Conservation (phyloP, 768 basidiomycete genomes). For the Boletus reticuloceps region DNA sequence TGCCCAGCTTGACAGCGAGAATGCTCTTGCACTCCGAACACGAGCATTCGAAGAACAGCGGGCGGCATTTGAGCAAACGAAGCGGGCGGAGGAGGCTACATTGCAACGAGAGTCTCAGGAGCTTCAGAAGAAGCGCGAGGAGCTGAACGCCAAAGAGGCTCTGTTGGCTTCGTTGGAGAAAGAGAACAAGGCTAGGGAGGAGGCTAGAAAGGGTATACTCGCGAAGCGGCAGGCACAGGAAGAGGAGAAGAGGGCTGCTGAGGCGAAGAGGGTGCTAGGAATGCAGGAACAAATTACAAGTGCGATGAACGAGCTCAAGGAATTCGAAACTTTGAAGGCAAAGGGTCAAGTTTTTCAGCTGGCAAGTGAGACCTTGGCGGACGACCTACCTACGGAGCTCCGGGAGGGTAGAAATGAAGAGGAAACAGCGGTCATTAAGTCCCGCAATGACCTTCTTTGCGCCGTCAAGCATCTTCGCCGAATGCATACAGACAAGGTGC, state of each 20-base stretch:
- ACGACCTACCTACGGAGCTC: slow-evolving; percentile 17
- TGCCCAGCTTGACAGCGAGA: slow-evolving; percentile 17
- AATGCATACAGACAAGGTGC: slow-evolving; percentile 17
- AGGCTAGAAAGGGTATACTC: slow-evolving; percentile 14
- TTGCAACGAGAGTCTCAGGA: slow-evolving; percentile 21
- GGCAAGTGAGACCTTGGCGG: neutral
- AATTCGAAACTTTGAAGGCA: slow-evolving; percentile 6
- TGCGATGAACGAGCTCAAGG: slow-evolving; percentile 19
- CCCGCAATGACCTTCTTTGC: slow-evolving; percentile 8
- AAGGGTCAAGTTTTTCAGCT: slow-evolving; percentile 1
- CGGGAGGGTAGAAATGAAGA: slow-evolving; percentile 24
- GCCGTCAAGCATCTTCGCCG: slow-evolving; percentile 15
- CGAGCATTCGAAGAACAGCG: slow-evolving; percentile 18
- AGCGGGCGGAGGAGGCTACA: slow-evolving; percentile 15
- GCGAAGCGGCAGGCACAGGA: slow-evolving; percentile 26
- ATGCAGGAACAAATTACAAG: slow-evolving; percentile 17
- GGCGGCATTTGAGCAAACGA: slow-evolving; percentile 20
- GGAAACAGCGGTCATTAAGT: slow-evolving; percentile 6
- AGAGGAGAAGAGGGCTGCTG: slow-evolving; percentile 20
- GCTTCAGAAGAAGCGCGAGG: slow-evolving; percentile 16
- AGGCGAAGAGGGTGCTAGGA: slow-evolving; percentile 14
- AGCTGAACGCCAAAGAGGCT: slow-evolving; percentile 18
- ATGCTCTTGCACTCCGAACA: slow-evolving; percentile 8
- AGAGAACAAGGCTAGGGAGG: slow-evolving; percentile 26
- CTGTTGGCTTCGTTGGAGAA: slow-evolving; percentile 19